Evolutionary conservation across 2,329 filamentous ascomycete genomes (phyloP).

Genomic region (Gnomoniopsis sp.): DNA sequence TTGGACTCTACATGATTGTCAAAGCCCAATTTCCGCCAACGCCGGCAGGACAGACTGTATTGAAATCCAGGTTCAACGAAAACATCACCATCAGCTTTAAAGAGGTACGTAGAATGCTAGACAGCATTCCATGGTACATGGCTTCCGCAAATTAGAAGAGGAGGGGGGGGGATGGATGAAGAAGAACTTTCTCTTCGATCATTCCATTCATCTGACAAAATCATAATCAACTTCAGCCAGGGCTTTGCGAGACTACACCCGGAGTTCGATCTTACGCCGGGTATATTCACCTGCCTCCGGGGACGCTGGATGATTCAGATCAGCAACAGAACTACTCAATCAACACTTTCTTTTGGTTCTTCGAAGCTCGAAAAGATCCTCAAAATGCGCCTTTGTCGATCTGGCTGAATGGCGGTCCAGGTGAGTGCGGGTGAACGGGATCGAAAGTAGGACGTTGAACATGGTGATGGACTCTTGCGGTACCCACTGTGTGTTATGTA

Average conservation of each 20-base stretch:
- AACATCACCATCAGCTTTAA: slow-evolving; percentile 12
- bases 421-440: not conserved
- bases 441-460: too few species aligned
- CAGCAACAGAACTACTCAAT: slow-evolving; percentile 5
- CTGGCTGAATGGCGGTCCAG: slow-evolving; percentile 53
- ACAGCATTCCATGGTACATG: too few species aligned
- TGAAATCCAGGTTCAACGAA: slow-evolving; percentile 29
- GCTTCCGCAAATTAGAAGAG: too few species aligned
- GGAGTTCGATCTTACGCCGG: slow-evolving; percentile 12
- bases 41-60: not conserved
- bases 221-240: slow-evolving; percentile 5
- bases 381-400: slow-evolving; percentile 12
- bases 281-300: slow-evolving; percentile 29
- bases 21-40: slow-evolving; percentile 4
- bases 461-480: too few species aligned
- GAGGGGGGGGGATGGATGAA: too few species aligned
- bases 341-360: slow-evolving; percentile 17
- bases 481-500: too few species aligned
- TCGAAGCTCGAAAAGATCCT: slow-evolving; percentile 15
- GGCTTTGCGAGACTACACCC: slow-evolving; percentile 11
- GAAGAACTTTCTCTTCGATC: too few species aligned
- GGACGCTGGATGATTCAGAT: slow-evolving; percentile 27
- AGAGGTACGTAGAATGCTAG: not conserved
- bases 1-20: not conserved
- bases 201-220: too few species aligned